Evolutionary conservation across 176 grass and related monocot genomes (phyloP).

Genomic region (Oryza brachyantha): DNA sequence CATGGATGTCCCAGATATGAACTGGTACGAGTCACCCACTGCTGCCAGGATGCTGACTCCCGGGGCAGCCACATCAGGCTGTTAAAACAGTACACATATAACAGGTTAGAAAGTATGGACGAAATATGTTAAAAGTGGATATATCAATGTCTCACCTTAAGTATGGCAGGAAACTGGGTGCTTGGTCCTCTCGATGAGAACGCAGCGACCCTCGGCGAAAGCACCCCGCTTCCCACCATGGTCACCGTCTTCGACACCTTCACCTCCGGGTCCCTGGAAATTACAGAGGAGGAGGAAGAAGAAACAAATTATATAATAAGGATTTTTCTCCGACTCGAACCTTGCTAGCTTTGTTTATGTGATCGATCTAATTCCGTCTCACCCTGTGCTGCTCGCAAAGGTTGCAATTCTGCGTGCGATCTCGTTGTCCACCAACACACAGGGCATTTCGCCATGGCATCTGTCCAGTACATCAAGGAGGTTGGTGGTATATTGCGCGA

Average conservation of each 20-base stretch:
- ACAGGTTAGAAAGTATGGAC: neutral
- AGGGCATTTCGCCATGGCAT: neutral
- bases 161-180: neutral
- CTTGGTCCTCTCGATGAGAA: conserved; percentile 26
- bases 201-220: neutral
- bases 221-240: neutral
- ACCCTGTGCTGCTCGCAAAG: neutral
- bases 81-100: neutral
- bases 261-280: neutral
- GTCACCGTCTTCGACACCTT: neutral
- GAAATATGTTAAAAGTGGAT: no score
- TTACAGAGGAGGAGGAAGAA: no score
- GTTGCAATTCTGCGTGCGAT: neutral
- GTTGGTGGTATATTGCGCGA: neutral
- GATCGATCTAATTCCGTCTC: neutral
- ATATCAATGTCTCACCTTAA: neutral
- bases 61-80: conserved; percentile 46
- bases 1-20: conserved; percentile 43
- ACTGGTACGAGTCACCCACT: neutral
- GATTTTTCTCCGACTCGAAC: no score
- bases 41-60: conserved; percentile 41
- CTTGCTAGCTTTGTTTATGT: no score
- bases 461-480: neutral
- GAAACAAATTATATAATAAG: neutral
- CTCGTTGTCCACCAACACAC: conserved; percentile 12